Conservation (phyloP, 2,329 filamentous ascomycete genomes). For the Parastagonospora avenae region DNA sequence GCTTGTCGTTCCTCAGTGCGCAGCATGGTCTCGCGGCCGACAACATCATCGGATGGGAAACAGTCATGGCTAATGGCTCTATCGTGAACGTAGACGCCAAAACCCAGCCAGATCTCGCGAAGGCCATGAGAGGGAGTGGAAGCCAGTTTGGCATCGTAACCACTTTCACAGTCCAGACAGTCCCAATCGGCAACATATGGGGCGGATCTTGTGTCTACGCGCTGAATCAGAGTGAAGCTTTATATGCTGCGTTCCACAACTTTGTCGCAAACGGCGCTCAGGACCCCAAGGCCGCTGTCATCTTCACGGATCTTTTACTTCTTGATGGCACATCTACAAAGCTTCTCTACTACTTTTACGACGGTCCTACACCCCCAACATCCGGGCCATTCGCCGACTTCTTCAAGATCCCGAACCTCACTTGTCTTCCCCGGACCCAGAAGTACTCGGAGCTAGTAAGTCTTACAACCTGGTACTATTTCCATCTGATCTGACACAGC, state of each 20-base stretch:
- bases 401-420: slow-evolving; percentile 30
- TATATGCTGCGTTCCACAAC: slow-evolving; percentile 43
- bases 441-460: slow-evolving; percentile 42
- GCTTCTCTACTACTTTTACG: slow-evolving; percentile 30
- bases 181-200: slow-evolving; percentile 43
- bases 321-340: slow-evolving; percentile 10
- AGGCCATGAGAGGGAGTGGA: slow-evolving; percentile 36
- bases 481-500: not conserved
- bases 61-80: slow-evolving; percentile 38
- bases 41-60: slow-evolving; percentile 41
- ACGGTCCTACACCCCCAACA: slow-evolving; percentile 34
- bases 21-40: slow-evolving; percentile 35
- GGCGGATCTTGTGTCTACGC: slow-evolving; percentile 47
- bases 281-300: slow-evolving; percentile 31
- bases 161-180: slow-evolving; percentile 26
- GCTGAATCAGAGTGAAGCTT: slow-evolving; percentile 25
- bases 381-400: slow-evolving; percentile 40
- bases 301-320: slow-evolving; percentile 20
- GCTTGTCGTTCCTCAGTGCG: slow-evolving; percentile 30
- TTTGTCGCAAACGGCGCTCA: slow-evolving; percentile 32
- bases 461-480: not conserved
- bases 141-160: slow-evolving; percentile 37
- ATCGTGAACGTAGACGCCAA: slow-evolving; percentile 30
- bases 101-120: slow-evolving; percentile 39
- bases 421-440: slow-evolving; percentile 28